These are phyloP conservation scores for Sindora glabra DNA, from an alignment of 306 rosid genomes.

Conservation along the genomic window DNA sequence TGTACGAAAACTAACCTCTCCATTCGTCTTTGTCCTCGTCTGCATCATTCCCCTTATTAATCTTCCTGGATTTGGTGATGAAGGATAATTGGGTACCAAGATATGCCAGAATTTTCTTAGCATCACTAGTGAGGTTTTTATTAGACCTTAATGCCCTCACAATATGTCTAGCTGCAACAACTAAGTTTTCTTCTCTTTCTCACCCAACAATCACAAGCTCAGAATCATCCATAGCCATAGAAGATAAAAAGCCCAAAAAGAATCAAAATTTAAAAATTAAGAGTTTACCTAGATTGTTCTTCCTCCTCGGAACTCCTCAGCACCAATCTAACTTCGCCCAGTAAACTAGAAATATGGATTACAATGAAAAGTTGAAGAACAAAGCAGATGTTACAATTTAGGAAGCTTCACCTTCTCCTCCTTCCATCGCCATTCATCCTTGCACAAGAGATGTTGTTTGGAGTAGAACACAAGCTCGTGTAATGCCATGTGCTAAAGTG, in stretches of 20 bases:
- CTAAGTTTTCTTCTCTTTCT: slow-evolving; percentile 59
- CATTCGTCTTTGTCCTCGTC: background rate
- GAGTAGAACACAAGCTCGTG: too few relatives aligned
- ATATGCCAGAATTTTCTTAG: slow-evolving; percentile 61
- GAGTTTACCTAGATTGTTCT: background rate
- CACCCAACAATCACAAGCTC: slow-evolving; percentile 36
- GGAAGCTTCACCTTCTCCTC: too few relatives aligned
- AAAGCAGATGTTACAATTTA: too few relatives aligned
- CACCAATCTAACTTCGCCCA: slow-evolving; percentile 2
- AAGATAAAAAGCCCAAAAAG: slow-evolving; percentile 21
- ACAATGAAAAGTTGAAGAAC: too few relatives aligned
- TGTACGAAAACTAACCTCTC: slow-evolving; percentile 23
- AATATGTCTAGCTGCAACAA: slow-evolving; percentile 65
- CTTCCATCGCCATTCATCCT: too few relatives aligned
- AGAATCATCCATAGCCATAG: slow-evolving; percentile 47
- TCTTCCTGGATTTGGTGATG: slow-evolving; percentile 26
- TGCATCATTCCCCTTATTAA: slow-evolving; percentile 14
- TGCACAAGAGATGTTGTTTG: too few relatives aligned
- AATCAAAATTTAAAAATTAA: too few relatives aligned
- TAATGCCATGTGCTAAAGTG: too few relatives aligned
- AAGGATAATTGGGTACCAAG: slow-evolving; percentile 59
- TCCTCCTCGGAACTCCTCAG: background rate
- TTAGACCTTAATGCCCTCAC: slow-evolving; percentile 59
- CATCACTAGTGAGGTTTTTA: slow-evolving; percentile 51
- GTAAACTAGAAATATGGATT: too few relatives aligned